Evolutionary conservation across 140 eudicot species (phyloP), one percentile per base, ranked within the genome.

Genomic region (Oenanthe javanica): DNA sequence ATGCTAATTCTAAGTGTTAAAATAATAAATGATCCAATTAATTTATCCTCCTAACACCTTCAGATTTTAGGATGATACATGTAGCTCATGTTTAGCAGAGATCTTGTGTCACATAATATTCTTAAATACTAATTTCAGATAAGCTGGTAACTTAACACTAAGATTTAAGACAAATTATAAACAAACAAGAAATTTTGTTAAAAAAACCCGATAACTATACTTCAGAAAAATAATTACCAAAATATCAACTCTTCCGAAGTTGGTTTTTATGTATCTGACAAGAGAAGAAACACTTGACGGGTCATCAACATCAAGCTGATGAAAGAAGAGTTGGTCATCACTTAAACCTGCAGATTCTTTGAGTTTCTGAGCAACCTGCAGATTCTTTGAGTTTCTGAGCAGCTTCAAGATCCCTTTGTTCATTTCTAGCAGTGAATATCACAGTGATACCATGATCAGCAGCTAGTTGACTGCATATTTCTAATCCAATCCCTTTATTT

Each of bases 401-500:
- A 73, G 42, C 77, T 73, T 85, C 84, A 45, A 70, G 54, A n/a
- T 93, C 97, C 52, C 81, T 93, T 12, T 89, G 80, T 80, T 87
- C 87, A 75, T 85, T 85, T 83, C 97, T 88, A 49, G 97, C 36
- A 31, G 36, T 31, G 36, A 31, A 31, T 31, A 31, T 31, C 36
- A 31, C 98, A 5, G 59, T 43, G 46, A 91, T 82, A 12, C 96
- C 96, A 49, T 71, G 48, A 71, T 86, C 51, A 0, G 85, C 82
- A 77, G 91, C 94, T 72, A 93, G 80, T 66, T 91, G 92, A 63
- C 73, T 85, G 81, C 94, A 89, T 48, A 93, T 83, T 81, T 82
- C 96, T 8, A 89, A 78, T 64, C 97, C 97, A 45, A 93, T 89
- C 38, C 97, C 97, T 83, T 90, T 89, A 80, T 89, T 93, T 66